phyloP scores from a whole-genome alignment of 2,329 filamentous ascomycete genomes.

The Ceratocystis smalleyi region DNA sequence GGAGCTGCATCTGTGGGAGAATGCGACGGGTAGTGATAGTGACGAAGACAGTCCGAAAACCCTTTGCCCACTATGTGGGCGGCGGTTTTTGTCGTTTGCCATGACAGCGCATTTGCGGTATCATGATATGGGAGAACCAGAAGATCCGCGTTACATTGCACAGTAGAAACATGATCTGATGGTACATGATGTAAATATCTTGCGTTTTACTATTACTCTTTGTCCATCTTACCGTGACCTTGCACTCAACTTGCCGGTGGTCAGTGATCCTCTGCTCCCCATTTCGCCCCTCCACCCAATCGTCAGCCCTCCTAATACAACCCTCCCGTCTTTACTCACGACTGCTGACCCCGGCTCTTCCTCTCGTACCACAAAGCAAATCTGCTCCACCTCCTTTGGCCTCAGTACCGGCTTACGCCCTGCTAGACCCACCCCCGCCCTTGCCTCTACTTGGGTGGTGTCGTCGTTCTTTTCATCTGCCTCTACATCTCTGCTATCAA shows the following conservation, averaged over 20 bases:
- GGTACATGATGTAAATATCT: neutral
- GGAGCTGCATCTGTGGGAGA: constrained; percentile 22
- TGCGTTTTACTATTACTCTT: neutral
- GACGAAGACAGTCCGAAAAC: constrained; percentile 22
- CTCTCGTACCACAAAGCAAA: constrained; percentile 46
- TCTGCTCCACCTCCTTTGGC: constrained; percentile 49
- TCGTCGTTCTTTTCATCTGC: neutral
- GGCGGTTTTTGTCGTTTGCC: constrained; percentile 41
- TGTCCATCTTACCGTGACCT: constrained; percentile 21
- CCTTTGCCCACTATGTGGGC: constrained; percentile 35
- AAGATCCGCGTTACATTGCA: neutral
- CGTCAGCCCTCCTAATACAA: constrained; percentile 63
- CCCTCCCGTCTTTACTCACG: constrained; percentile 38
- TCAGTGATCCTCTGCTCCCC: constrained; percentile 76
- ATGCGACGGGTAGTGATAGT: constrained; percentile 20
- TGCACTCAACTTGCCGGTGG: constrained; percentile 64
- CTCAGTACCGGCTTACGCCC: constrained; percentile 39
- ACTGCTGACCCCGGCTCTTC: constrained; percentile 23
- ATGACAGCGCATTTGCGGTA: constrained; percentile 41
- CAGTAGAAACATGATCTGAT: neutral
- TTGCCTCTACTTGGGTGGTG: neutral
- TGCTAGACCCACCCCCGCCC: neutral
- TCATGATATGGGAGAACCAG: constrained; percentile 27
- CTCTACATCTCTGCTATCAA: constrained; percentile 20
- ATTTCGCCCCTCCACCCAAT: constrained; percentile 82